Percentiles rank a stretch among this genome's conserved stretches.
These are phyloP conservation scores for Suillus cothurnatus DNA, from an alignment of 768 basidiomycete genomes.

Conservation along the genomic window DNA sequence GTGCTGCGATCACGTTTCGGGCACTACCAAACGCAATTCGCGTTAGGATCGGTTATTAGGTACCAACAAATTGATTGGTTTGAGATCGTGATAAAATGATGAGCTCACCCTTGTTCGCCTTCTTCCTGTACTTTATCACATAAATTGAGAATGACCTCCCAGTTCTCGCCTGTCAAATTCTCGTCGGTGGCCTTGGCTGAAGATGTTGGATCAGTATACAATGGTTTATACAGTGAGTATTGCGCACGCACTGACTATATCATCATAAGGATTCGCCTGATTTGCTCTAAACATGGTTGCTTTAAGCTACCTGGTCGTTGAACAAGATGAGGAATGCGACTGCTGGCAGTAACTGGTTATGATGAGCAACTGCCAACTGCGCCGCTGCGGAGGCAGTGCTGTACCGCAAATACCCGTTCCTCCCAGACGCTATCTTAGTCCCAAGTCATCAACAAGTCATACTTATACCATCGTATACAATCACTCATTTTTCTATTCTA, in stretches of 20 bases:
- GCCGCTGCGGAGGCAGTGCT: constrained; percentile 35
- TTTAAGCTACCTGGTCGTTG: constrained; percentile 21
- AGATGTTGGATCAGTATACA: constrained; percentile 6
- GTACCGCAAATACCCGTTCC: constrained; percentile 12
- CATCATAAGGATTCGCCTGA: constrained; percentile 80
- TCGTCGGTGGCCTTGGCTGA: constrained; percentile 97
- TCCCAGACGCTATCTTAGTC: neutral
- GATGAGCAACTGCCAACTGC: constrained; percentile 3
- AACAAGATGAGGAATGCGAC: constrained; percentile 2
- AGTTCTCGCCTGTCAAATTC: constrained; percentile 92
- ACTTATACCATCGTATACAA: neutral
- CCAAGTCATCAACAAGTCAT: neutral
- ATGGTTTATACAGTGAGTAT: constrained; percentile 3
- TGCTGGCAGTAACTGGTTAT: neutral
- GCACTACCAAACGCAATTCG: constrained; percentile 56
- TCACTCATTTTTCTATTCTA: constrained; percentile 12
- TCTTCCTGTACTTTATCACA: constrained; percentile 97
- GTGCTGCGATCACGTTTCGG: constrained; percentile 77
- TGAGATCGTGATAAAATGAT: constrained; percentile 5
- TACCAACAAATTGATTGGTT: neutral
- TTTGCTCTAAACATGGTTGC: constrained; percentile 70
- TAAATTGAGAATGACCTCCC: constrained; percentile 92
- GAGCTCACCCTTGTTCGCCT: constrained; percentile 74
- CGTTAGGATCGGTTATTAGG: constrained; percentile 19
- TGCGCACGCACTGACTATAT: constrained; percentile 76